Percentiles rank a stretch among this genome's conserved stretches.
These are phyloP conservation scores for Candida stauntonica DNA, from an alignment of 805 yeast species.

Conservation along the genomic window DNA sequence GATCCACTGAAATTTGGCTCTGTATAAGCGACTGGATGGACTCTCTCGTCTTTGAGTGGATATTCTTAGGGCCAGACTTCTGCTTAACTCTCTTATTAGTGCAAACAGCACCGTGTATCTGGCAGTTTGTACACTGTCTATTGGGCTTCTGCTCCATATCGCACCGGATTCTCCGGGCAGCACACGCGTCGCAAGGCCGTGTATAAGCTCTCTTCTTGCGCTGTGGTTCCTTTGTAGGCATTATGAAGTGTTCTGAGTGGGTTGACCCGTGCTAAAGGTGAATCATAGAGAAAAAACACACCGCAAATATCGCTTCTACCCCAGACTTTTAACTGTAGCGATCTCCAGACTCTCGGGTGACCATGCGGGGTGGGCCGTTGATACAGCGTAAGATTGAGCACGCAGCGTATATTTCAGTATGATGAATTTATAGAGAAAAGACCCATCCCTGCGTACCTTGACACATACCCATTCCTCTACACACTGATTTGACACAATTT, in stretches of 20 bases:
- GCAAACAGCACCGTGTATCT: conserved; percentile 15
- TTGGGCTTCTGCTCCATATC: conserved; percentile 12
- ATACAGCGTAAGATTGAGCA: too few species aligned
- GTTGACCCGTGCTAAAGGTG: too few species aligned
- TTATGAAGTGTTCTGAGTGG: too few species aligned
- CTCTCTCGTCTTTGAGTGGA: conserved; percentile 22
- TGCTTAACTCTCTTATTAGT: conserved; percentile 20
- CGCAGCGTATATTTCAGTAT: background rate
- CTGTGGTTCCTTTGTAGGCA: background rate
- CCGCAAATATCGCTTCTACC: background rate
- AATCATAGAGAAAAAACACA: background rate
- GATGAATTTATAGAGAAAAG: too few species aligned
- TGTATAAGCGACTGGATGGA: conserved; percentile 12
- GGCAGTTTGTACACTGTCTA: conserved; percentile 19
- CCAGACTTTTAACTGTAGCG: background rate
- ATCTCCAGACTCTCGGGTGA: background rate
- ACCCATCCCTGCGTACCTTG: too few species aligned
- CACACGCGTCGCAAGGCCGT: conserved; percentile 26
- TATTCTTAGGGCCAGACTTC: conserved; percentile 24
- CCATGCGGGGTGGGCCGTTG: background rate
- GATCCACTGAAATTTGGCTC: background rate
- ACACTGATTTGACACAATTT: too few species aligned
- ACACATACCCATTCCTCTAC: too few species aligned
- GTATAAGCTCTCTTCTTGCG: conserved; percentile 9
- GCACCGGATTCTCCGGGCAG: conserved; percentile 23